Base-by-base conservation (phyloP, 768 basidiomycete species). In the Scleroderma bovista region DNA sequence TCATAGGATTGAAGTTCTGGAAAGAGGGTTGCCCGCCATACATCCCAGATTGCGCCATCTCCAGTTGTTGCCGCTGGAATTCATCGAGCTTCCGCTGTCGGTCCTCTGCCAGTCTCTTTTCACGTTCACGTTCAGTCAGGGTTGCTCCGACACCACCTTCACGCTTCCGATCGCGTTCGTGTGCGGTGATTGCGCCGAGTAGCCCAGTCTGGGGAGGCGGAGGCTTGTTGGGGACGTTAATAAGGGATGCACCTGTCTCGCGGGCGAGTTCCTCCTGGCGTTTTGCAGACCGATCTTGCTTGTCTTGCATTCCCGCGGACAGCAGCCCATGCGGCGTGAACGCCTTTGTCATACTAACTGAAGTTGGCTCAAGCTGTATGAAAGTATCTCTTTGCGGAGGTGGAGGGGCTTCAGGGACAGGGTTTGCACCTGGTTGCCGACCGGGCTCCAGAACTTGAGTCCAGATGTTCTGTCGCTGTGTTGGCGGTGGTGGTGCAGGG, bases 121-220 rank as follows among this genome's bases (percentile, higher is more conserved):
- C 94, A 38, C 94, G 80, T 69, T 98, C 95, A 32, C 93, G 82
- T 70, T 98, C 94, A 0, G 96, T 98, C 59, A 99, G 70, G 2
- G 93, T 81, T 22, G 94, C 93, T 45, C 95, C 96, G 16, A 98
- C 82, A 33, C 95, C 95, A 46, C 96, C 94, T 51, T 95, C 93
- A 24, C 93, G 84, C 62, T 95, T 92, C 52, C 92, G 77, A 50
- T 98, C 95, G 46, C 91, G 80, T 68, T 99, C 93, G 64, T 96
- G 93, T 9, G 88, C 90, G 38, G 93, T 93, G 59, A 98, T 93
- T 2, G 95, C 95, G 16, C 96, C 96, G 44, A 99, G 82, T 38
- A 98, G 77, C 34, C 96, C 96, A 38, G 88, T 91, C 69, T 95
- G 93, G 8, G 96, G 94, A 2, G 92, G 90, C 0, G 91, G 93